Base-by-base conservation (phyloP, 2,329 filamentous ascomycete species). In the Penicillium thymicola region DNA sequence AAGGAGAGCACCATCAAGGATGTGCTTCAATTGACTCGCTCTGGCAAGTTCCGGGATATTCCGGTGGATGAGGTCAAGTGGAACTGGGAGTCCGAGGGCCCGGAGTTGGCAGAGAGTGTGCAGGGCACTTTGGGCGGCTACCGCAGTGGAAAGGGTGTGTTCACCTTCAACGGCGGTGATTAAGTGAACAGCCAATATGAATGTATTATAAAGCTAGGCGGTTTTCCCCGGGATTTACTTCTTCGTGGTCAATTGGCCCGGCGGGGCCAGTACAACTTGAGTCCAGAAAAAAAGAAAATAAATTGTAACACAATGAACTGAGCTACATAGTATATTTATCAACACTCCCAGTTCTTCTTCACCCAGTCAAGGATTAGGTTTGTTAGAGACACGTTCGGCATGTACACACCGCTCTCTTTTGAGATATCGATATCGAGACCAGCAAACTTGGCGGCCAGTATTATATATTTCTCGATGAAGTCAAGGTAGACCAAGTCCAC, bases 401-500 rank as follows among this genome's bases (percentile, higher is more conserved):
- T 78, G 60, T 82, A 86, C 16, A 72, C 69, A 37, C 76, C 72
- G 32, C 82, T 81, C 55, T 87, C 82, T 27, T 65, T 63, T 34
- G 75, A 70, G 21, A 76, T 72, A 40, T 76, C 73, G 62, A 81
- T 77, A 57, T 78, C 78, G 49, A 81, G 72, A 2, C 82, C 82
- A 10, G 83, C 70, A 63, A 82, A 85, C 58, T 86, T 85, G 59
- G 96, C 77, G 3, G 91, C 92, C 11, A 88, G 76, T 18, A 96
- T 74, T 38, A 97, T 78, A 83, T 89, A 95, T 10, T 86, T 86
- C 74, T 94, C 83, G 36, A 97, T 86, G 72, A 97, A 99, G 70
- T 96, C 92, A 56, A 96, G 84, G 70, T 95, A 99, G 14, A 97
- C 86, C 8, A 99, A 72, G 71, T 97, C 93, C 0, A 99, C 91